phyloP scores from a whole-genome alignment of 2,329 filamentous ascomycete species.

The Paecilomyces niveus region DNA sequence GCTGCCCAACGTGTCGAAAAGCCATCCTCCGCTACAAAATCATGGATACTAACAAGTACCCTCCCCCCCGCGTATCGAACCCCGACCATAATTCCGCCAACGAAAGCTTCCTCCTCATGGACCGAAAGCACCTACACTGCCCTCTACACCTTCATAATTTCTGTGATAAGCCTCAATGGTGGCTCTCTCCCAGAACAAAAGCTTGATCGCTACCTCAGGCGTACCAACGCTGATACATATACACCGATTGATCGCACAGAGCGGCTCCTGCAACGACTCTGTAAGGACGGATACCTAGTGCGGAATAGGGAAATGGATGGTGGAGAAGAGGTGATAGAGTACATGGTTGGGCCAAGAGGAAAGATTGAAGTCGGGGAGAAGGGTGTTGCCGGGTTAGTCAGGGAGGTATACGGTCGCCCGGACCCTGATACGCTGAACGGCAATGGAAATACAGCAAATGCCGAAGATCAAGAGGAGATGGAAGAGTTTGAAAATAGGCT shows the following conservation, averaged over 20 bases:
- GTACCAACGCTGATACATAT: slow-evolving; percentile 68
- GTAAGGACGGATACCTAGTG: slow-evolving; percentile 76
- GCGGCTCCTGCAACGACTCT: slow-evolving; percentile 64
- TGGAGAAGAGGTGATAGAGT: slow-evolving; percentile 72
- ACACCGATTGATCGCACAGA: slow-evolving; percentile 72
- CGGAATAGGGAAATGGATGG: slow-evolving; percentile 61
- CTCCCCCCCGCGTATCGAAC: slow-evolving; percentile 62
- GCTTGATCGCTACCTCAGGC: slow-evolving; percentile 65
- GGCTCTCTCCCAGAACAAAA: slow-evolving; percentile 74
- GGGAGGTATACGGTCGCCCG: slow-evolving; percentile 45
- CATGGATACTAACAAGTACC: slow-evolving; percentile 70
- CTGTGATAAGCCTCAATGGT: slow-evolving; percentile 64
- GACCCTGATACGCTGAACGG: slow-evolving; percentile 11
- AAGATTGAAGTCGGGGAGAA: slow-evolving; percentile 77
- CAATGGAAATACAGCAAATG: slow-evolving; percentile 1
- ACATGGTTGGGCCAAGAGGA: slow-evolving; percentile 75
- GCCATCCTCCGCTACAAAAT: slow-evolving; percentile 49
- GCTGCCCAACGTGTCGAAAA: slow-evolving; percentile 44
- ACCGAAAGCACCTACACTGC: slow-evolving; percentile 74
- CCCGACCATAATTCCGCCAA: slow-evolving; percentile 61
- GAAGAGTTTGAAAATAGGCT: slow-evolving; percentile 57
- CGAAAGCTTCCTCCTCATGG: slow-evolving; percentile 56
- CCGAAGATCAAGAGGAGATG: slow-evolving; percentile 26
- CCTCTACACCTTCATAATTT: slow-evolving; percentile 72
- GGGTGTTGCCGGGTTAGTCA: slow-evolving; percentile 65